Evolutionary conservation across 306 rosid species (phyloP).

Genomic region (Sphenostylis stenocarpa): DNA sequence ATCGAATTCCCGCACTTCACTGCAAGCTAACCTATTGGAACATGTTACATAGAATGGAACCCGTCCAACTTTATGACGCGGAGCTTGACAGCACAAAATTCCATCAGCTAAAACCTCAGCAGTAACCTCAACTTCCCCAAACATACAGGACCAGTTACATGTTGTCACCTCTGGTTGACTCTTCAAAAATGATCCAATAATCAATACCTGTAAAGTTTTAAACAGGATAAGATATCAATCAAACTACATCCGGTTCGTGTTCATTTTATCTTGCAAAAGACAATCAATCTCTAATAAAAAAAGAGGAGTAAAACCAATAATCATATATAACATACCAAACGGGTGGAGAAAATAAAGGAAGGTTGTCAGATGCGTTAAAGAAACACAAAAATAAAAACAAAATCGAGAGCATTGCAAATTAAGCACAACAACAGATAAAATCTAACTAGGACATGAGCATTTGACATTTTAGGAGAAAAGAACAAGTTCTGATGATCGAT

Average conservation of each 20-base stretch:
- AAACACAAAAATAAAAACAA: slow-evolving; percentile 8
- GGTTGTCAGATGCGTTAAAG: background rate
- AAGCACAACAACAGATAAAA: slow-evolving; percentile 19
- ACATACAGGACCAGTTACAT: slow-evolving; percentile 85
- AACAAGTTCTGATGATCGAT: too few relatives aligned
- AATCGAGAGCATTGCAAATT: slow-evolving; percentile 6
- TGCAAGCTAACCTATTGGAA: slow-evolving; percentile 89
- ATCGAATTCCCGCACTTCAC: slow-evolving; percentile 88
- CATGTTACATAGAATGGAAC: slow-evolving; percentile 88
- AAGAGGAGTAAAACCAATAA: background rate
- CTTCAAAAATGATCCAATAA: slow-evolving; percentile 69
- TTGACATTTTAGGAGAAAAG: slow-evolving; percentile 2
- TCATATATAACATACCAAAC: slow-evolving; percentile 23
- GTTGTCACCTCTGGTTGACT: slow-evolving; percentile 44
- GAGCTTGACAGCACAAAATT: slow-evolving; percentile 77
- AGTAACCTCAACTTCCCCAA: slow-evolving; percentile 91
- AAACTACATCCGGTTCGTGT: slow-evolving; percentile 9
- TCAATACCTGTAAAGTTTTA: slow-evolving; percentile 59
- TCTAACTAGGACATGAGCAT: slow-evolving; percentile 17
- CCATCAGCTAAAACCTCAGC: slow-evolving; percentile 78
- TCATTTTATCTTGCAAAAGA: slow-evolving; percentile 16
- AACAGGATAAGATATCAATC: slow-evolving; percentile 27
- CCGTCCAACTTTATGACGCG: slow-evolving; percentile 61
- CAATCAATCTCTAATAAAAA: background rate
- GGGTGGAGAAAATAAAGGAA: background rate